Conservation (phyloP, 108 stramenopile genomes). For the Craspedostauros australis region DNA sequence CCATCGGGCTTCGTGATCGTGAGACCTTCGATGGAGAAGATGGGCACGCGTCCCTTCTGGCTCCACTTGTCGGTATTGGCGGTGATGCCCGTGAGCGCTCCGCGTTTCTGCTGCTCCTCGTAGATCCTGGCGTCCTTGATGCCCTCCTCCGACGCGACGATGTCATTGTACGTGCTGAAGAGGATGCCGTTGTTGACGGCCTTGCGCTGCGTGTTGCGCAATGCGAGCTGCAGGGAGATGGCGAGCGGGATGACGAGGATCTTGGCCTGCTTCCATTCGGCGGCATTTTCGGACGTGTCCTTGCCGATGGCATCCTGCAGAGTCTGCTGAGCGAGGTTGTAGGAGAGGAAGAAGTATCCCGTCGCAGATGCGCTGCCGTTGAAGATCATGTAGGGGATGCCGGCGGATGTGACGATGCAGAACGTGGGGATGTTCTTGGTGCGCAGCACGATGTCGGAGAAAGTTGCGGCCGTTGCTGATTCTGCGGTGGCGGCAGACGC, state of each 20-base stretch:
- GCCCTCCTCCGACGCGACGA: constrained; percentile 17
- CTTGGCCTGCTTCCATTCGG: constrained; percentile 14
- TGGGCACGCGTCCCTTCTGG: constrained; percentile 18
- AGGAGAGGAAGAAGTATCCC: constrained; percentile 21
- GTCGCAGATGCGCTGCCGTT: constrained; percentile 12
- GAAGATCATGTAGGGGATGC: constrained; percentile 23
- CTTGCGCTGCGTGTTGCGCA: constrained; percentile 13
- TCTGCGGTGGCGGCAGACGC: background rate
- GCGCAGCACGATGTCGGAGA: constrained; percentile 9
- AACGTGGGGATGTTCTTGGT: constrained; percentile 15
- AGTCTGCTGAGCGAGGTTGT: constrained; percentile 14
- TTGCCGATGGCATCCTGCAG: constrained; percentile 12
- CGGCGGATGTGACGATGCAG: constrained; percentile 9
- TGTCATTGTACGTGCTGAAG: constrained; percentile 14
- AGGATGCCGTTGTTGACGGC: constrained; percentile 19
- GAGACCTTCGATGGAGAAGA: constrained; percentile 14
- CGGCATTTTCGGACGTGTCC: constrained; percentile 8
- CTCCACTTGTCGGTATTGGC: constrained; percentile 15
- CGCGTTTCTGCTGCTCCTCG: no score
- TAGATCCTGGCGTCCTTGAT: constrained; percentile 17
- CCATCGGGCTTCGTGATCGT: constrained; percentile 1
- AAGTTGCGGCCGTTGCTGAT: background rate
- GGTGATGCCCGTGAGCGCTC: constrained; percentile 1
- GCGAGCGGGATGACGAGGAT: constrained; percentile 21
- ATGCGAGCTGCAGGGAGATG: constrained; percentile 15